A percentile compares a stretch with the other conserved stretches of the same genome.
phyloP scores from a whole-genome alignment of 768 basidiomycete genomes.

The Panus rudis region DNA sequence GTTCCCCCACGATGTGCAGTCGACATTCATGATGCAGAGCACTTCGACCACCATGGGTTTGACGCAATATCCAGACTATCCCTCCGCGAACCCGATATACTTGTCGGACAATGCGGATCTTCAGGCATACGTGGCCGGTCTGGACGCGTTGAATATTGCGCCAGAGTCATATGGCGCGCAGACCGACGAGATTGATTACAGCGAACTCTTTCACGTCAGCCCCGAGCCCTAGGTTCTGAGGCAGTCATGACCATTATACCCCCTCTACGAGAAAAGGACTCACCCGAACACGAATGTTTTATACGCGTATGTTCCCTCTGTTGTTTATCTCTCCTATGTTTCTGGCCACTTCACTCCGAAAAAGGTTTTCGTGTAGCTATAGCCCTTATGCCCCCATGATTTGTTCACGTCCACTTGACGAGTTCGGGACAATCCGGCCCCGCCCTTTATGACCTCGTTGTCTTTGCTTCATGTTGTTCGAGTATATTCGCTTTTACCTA shows the following conservation, averaged over 20 bases:
- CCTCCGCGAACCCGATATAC: background rate
- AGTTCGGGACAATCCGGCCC: too few relatives aligned
- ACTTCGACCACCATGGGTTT: background rate
- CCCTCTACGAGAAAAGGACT: background rate
- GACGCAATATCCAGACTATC: conserved; percentile 1
- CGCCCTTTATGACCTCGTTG: too few relatives aligned
- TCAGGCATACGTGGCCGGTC: conserved; percentile 17
- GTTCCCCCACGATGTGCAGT: conserved; percentile 15
- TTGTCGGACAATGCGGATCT: conserved; percentile 12
- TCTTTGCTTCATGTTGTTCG: too few relatives aligned
- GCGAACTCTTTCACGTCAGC: conserved; percentile 11
- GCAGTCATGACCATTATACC: too few relatives aligned
- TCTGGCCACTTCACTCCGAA: background rate
- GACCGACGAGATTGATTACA: conserved; percentile 15
- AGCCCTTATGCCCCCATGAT: background rate
- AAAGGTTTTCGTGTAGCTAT: conserved; percentile 1
- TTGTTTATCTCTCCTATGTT: background rate
- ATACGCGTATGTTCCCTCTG: background rate
- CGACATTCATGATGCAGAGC: conserved; percentile 3
- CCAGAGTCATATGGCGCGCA: conserved; percentile 11
- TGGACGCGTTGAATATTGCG: conserved; percentile 18
- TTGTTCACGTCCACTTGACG: conserved; percentile 1
- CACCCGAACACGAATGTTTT: too few relatives aligned
- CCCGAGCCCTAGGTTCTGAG: too few relatives aligned
- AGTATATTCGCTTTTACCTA: too few relatives aligned